These are phyloP conservation scores for Solanum hybrid DNA, from an alignment of 305 asterid species.

Conservation along the genomic window DNA sequence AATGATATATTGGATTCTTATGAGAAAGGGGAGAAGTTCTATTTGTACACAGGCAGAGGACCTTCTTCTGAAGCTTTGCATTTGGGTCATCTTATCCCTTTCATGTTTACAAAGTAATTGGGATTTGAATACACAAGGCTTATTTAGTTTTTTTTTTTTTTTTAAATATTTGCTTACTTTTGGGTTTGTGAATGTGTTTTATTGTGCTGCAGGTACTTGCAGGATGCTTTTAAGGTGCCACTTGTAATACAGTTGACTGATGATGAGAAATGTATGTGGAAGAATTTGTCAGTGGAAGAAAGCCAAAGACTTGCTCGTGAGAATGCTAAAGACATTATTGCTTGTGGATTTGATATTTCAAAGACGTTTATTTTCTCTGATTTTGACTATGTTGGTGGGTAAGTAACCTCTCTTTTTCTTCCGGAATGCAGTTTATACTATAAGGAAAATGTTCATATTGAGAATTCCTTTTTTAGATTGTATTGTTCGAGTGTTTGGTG, in stretches of 20 bases:
- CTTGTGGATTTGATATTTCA: constrained; percentile 91
- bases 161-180: not conserved
- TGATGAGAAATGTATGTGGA: constrained; percentile 99
- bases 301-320: constrained; percentile 93
- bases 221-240: constrained; percentile 95
- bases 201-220: constrained; percentile 50
- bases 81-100: constrained; percentile 92
- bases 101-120: constrained; percentile 84
- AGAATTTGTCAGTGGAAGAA: constrained; percentile 80
- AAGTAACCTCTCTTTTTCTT: constrained; percentile 10
- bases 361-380: constrained; percentile 89
- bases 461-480: not conserved
- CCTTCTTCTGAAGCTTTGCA: constrained; percentile 97
- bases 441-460: not conserved
- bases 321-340: constrained; percentile 94
- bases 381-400: constrained; percentile 93
- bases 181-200: not conserved
- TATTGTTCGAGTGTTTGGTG: not conserved
- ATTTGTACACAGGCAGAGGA: constrained; percentile 89
- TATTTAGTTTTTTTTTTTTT: not conserved
- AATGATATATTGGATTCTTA: constrained; percentile 59
- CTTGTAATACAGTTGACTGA: constrained; percentile 90
- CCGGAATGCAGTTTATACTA: not conserved
- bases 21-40: constrained; percentile 81
- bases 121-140: not conserved